Base-by-base conservation (phyloP, 1,284 basidiomycete species). In the Austroboletus niveus region DNA sequence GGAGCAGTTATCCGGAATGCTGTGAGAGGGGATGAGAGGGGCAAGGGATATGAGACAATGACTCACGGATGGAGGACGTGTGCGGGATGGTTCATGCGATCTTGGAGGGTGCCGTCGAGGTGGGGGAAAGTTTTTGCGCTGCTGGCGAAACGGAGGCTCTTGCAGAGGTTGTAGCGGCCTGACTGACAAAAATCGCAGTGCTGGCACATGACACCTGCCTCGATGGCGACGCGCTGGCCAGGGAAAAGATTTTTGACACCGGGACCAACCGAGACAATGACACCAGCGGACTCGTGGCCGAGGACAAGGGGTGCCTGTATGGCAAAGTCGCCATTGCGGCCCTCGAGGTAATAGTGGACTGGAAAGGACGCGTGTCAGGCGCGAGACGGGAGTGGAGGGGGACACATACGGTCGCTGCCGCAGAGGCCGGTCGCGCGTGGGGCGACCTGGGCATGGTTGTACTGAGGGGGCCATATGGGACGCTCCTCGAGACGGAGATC, bases 111-210 rank as follows among this genome's bases (percentile, higher is more conserved):
- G 4, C 95, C 95, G 63, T 98, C 94, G 24, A 90, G 79, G 67
- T 98, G 95, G 43, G 95, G 95, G 70, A 87, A 92, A 10, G 92
- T 93, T 70, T 95, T 92, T 42, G 95, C 95, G 49, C 84, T 88
- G 55, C 82, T 87, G 63, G 89, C 90, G 73, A 98, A 98, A 55
- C 92, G 82, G 84, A 98, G 80, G 60, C 74, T 72, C 61, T 85
- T 85, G 79, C 95, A 98, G 53, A 98, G 84, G 75, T 98, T 98
- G 77, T 98, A 98, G 38, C 92, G 81, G n/a, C 91, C 92, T 45
- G 78, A 77, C 38, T 70, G 61, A 69, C 89, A 90, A 65, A 77
- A 83, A 44, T 73, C 69, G 70, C 88, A 91, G 42, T 76, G 76
- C 53, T 82, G 82, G 75, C 94, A 98, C 77, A 86, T 86, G 64